Evolutionary conservation across 2,329 filamentous ascomycete genomes (phyloP), one percentile per base, ranked within the genome.

Genomic region (Capronia epimyces): DNA sequence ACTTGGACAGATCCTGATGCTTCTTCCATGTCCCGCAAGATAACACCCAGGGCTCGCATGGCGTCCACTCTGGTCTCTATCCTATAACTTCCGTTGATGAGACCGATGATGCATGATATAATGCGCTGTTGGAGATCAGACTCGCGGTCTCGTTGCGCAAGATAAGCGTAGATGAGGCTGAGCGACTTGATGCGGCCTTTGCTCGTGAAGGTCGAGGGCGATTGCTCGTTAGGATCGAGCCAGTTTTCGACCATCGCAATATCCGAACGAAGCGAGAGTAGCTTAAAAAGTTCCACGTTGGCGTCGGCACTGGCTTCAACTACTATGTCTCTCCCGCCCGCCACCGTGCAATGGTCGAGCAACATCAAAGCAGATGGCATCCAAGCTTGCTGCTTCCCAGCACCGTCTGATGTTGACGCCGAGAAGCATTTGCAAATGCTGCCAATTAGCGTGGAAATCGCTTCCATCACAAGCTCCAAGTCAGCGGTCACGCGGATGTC

Each of bases 101-200:
- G 46, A 9, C 31, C 42, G 7, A 48, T 44, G 13, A 57, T 43
- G 37, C 55, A 58, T 12, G 37, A 12, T 1, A 46, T 8, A 22
- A 62, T 53, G 1, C 31, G 40, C 10, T 43, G 21, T 5, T 24
- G 50, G 2, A 52, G 25, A 8, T 43, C 46, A 4, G 8, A 16
- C 13, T 43, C 9, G 12, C 3, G 32, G 12, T 24, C 43, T n/a
- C 21, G 25, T 16, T 18, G 20, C 3, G 36, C 40, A 36, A 57
- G 41, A 72, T 58, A 29, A 59, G 61, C 50, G 62, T 65, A 57
- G 67, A 74, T 25, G 69, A 66, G 62, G 3, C 71, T 70, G 7
- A 75, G 60, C 3, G 69, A 68, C 29, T 66, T 64, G 36, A 75
- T 69, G 47, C 73, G 70, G 8, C 72, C 72, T 22, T 68, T 68